Conservation (phyloP, 2,329 filamentous ascomycete genomes). For the Xylariaceae sp. region DNA sequence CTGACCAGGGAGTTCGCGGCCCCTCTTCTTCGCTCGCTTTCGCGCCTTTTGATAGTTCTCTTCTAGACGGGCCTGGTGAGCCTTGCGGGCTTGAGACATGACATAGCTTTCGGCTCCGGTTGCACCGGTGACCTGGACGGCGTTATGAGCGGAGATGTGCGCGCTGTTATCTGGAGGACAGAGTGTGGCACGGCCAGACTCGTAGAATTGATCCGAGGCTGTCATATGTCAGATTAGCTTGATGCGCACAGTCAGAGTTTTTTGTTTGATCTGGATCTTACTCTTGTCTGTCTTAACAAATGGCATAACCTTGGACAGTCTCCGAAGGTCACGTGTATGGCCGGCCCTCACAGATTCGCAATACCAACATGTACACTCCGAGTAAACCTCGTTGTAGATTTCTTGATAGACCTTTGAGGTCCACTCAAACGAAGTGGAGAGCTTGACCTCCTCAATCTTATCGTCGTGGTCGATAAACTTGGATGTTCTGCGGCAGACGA, state of each 20-base stretch:
- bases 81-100: constrained; percentile 34
- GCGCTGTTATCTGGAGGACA: constrained; percentile 56
- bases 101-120: constrained; percentile 27
- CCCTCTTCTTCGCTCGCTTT: constrained; percentile 47
- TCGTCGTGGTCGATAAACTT: constrained; percentile 79
- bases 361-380: constrained; percentile 78
- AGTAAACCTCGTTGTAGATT: constrained; percentile 62
- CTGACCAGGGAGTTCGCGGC: constrained; percentile 43
- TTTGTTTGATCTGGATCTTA: no score
- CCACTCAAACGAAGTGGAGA: constrained; percentile 66
- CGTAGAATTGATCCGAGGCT: constrained; percentile 44
- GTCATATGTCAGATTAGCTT: no score
- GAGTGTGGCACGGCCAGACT: constrained; percentile 44
- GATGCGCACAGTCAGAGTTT: no score
- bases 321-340: constrained; percentile 42
- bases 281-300: constrained; percentile 43
- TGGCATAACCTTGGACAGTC: constrained; percentile 42
- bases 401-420: constrained; percentile 68
- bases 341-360: constrained; percentile 67
- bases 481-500: constrained; percentile 42
- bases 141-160: constrained; percentile 72
- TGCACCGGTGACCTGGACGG: constrained; percentile 43
- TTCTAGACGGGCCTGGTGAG: constrained; percentile 40
- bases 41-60: constrained; percentile 53
- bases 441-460: constrained; percentile 66